Evolutionary conservation across 1,139 yeast genomes (phyloP).

Genomic region (Geotrichum restrictum): DNA sequence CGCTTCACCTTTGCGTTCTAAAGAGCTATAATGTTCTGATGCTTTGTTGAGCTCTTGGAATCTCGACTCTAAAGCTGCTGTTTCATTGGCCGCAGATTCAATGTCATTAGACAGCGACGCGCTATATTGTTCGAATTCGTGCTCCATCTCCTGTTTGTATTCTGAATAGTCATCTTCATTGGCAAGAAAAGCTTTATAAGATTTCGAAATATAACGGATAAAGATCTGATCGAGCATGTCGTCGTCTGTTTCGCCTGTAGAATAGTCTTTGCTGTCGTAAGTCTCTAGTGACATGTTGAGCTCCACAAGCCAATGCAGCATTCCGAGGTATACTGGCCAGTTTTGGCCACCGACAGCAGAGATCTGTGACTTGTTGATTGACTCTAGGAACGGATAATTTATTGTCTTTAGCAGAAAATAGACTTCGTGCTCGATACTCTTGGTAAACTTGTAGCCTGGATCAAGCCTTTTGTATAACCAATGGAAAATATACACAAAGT

Average conservation of each 20-base stretch:
- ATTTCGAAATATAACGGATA: slow-evolving; percentile 59
- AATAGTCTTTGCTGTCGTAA: slow-evolving; percentile 41
- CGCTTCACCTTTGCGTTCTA: slow-evolving; percentile 58
- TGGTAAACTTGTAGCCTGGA: slow-evolving; percentile 69
- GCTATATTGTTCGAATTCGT: slow-evolving; percentile 38
- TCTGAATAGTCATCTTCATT: slow-evolving; percentile 51
- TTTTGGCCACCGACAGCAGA: slow-evolving; percentile 90
- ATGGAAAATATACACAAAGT: slow-evolving; percentile 71
- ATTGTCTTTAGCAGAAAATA: slow-evolving; percentile 60
- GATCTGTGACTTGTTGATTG: slow-evolving; percentile 76
- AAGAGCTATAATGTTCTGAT: slow-evolving; percentile 43
- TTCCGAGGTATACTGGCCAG: slow-evolving; percentile 81
- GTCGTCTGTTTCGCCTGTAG: slow-evolving; percentile 39
- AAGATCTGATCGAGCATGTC: slow-evolving; percentile 54
- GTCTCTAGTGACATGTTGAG: slow-evolving; percentile 49
- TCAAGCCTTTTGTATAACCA: slow-evolving; percentile 74
- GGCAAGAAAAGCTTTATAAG: slow-evolving; percentile 64
- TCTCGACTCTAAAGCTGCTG: slow-evolving; percentile 39
- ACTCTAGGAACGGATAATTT: slow-evolving; percentile 76
- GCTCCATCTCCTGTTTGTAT: slow-evolving; percentile 53
- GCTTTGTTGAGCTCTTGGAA: slow-evolving; percentile 37
- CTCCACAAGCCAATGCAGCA: slow-evolving; percentile 74
- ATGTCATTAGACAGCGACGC: slow-evolving; percentile 39
- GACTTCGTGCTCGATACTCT: slow-evolving; percentile 72
- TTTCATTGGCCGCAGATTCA: slow-evolving; percentile 42